These are phyloP conservation scores for Amyloporia xantha DNA, from an alignment of 768 basidiomycete genomes.

Conservation along the genomic window DNA sequence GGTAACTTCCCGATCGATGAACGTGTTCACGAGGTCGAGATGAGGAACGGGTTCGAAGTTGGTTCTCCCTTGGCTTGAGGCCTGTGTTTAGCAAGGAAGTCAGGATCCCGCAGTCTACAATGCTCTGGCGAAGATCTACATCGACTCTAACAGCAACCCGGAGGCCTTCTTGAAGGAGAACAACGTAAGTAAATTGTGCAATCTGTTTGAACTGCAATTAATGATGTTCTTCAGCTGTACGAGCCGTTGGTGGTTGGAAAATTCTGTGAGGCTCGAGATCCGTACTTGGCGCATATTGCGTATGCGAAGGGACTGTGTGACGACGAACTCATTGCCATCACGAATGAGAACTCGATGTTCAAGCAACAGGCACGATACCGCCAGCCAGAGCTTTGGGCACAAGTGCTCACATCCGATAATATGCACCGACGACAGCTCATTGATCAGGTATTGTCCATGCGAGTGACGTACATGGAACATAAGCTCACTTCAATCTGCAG, in stretches of 20 bases:
- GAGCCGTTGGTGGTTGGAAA: constrained; percentile 97
- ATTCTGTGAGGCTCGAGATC: constrained; percentile 98
- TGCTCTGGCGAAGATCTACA: constrained; percentile 96
- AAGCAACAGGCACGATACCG: constrained; percentile 99
- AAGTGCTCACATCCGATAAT: constrained; percentile 86
- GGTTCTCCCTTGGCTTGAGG: constrained; percentile 95
- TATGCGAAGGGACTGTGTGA: constrained; percentile 99
- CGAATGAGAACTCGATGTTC: constrained; percentile 99
- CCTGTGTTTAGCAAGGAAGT: constrained; percentile 86
- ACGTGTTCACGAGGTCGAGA: constrained; percentile 94
- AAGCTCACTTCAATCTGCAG: constrained; percentile 58
- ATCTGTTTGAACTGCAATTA: background rate
- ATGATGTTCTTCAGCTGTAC: constrained; percentile 56
- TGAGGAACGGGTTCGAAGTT: constrained; percentile 93
- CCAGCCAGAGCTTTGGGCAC: constrained; percentile 91
- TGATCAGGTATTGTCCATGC: constrained; percentile 56
- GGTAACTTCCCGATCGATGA: constrained; percentile 98
- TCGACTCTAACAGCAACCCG: constrained; percentile 98
- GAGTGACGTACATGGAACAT: background rate
- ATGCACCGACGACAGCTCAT: constrained; percentile 89
- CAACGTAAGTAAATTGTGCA: constrained; percentile 53
- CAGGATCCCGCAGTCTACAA: constrained; percentile 95
- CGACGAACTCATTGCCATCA: constrained; percentile 93
- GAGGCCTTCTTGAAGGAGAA: constrained; percentile 98
- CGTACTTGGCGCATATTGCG: constrained; percentile 97